Base-by-base conservation (phyloP, 2,329 filamentous ascomycete genomes). In the Talaromyces sp. region DNA sequence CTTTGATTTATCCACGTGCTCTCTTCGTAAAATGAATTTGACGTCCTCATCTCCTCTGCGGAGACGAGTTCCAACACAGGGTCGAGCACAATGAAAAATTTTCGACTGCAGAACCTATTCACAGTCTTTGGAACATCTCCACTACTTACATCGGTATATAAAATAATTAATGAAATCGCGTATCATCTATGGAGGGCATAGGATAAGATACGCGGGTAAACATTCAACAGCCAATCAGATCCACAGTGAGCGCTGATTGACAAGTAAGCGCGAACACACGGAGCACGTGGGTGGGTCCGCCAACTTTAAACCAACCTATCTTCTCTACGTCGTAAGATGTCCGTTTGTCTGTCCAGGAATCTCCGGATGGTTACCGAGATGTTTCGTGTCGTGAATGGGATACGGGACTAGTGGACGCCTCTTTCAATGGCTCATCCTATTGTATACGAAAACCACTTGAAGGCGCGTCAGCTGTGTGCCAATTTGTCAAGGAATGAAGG, bases 301-400 rank as follows among this genome's bases (percentile, higher is more conserved):
- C 37, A 59, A 59, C 56, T 59, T 19, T 59, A 59, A 59, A 59
- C 56, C 56, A 59, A 59, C 56, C 56, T 43, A 14, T 13, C 33
- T 41, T 27, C 22, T n/a, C 35, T 37, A 3, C 35, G 35, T 37
- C 1, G 9, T 37, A 37, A 22, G 22, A 22, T 22, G 22, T 22
- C 22, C 7, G 2, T 37, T 4, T 9, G 2, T 11, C 9, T 1
- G 35, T 37, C 35, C 11, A 37, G 3, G 9, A 37, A 6, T 31
- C 27, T 31, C 27, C 27, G 5, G 27, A 48, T 48, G 22, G 19
- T 24, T 14, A 31, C 47, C 22, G 14, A 50, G 47, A 48, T 50
- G 13, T n/a, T 50, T 50, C 14, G 13, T n/a, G 22, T 27, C 2
- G 22, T 48, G 45, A 2, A 27, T 24, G 22, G 48, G 19, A 13